These are phyloP conservation scores for Ochetophila trinervis DNA, from an alignment of 306 rosid species.

Conservation along the genomic window DNA sequence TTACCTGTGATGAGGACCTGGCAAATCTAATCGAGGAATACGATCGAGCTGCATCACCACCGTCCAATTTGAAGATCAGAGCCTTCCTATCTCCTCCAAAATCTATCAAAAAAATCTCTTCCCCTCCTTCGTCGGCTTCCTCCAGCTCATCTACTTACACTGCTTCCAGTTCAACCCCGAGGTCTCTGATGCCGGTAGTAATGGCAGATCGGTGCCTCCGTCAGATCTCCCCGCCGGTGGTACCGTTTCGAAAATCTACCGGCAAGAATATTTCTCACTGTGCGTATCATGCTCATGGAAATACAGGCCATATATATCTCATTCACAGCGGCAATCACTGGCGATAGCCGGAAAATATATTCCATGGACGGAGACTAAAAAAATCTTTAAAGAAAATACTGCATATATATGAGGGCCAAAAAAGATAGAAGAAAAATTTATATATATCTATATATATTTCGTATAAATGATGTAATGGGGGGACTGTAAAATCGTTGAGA, in stretches of 20 bases:
- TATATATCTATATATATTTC: background rate
- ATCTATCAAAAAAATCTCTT: slow-evolving; percentile 33
- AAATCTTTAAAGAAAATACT: background rate
- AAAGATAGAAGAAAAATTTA: background rate
- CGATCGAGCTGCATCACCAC: slow-evolving; percentile 45
- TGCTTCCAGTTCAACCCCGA: slow-evolving; percentile 29
- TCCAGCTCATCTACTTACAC: slow-evolving; percentile 44
- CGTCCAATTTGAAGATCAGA: slow-evolving; percentile 61
- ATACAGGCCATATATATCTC: slow-evolving; percentile 43
- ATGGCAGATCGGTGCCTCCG: slow-evolving; percentile 36
- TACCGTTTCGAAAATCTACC: slow-evolving; percentile 31
- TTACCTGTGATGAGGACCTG: slow-evolving; percentile 86
- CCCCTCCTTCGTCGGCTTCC: slow-evolving; percentile 37
- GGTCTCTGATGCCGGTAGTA: slow-evolving; percentile 19
- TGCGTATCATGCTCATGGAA: slow-evolving; percentile 45
- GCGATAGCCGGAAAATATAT: slow-evolving; percentile 35
- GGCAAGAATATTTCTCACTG: slow-evolving; percentile 43
- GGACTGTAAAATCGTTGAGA: slow-evolving; percentile 30
- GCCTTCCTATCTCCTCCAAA: slow-evolving; percentile 71
- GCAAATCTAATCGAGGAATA: slow-evolving; percentile 82
- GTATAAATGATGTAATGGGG: slow-evolving; percentile 18
- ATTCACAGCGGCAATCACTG: slow-evolving; percentile 72
- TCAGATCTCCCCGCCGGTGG: slow-evolving; percentile 38
- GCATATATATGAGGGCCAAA: background rate
- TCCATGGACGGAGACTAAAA: background rate